A percentile compares a stretch with the other conserved stretches of the same genome.
Conservation (phyloP, 2,329 filamentous ascomycete species). For the Alternaria ventricosa region DNA sequence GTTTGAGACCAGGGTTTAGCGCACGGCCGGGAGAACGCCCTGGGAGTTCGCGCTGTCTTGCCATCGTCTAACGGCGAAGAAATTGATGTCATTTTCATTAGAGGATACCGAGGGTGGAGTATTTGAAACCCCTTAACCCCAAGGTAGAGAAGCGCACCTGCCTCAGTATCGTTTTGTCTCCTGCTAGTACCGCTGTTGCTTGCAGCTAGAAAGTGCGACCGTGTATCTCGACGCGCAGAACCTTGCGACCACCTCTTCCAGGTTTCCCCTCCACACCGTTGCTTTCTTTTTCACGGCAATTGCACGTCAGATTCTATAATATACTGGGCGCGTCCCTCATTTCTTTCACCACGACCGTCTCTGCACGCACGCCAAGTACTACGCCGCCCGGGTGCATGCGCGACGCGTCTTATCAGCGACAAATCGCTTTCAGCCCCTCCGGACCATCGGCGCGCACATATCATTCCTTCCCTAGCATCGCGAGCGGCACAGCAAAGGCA, state of each 20-base stretch:
- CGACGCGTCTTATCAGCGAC: background rate
- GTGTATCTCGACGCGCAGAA: background rate
- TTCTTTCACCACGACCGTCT: background rate
- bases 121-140: background rate
- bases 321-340: background rate
- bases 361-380: background rate
- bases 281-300: background rate
- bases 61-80: background rate
- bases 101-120: background rate
- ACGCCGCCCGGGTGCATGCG: background rate
- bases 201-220: background rate
- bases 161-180: background rate
- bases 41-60: background rate
- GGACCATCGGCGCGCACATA: background rate
- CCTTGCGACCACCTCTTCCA: background rate
- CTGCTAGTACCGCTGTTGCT: background rate
- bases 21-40: background rate
- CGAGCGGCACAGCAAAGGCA: background rate
- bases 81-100: background rate
- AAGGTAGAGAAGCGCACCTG: background rate
- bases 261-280: background rate
- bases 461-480: background rate
- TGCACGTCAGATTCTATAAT: background rate
- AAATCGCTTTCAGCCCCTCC: background rate
- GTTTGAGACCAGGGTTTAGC: background rate